These are phyloP conservation scores for Exophiala spinifera DNA, from an alignment of 2,329 filamentous ascomycete species.

Conservation along the genomic window DNA sequence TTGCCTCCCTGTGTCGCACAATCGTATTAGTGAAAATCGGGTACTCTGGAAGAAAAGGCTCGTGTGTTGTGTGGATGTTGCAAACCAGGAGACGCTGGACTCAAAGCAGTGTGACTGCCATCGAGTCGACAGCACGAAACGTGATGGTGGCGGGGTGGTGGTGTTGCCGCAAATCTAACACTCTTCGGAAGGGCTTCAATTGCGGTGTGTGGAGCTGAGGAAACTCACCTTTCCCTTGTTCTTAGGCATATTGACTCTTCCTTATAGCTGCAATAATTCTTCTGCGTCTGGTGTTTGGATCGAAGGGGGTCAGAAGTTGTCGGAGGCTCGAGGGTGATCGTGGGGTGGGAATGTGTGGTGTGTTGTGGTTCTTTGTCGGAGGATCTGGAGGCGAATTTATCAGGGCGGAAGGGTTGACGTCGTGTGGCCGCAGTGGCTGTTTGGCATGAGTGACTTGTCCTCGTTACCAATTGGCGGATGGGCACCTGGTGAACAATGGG, in stretches of 20 bases:
- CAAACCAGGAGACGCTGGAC: too few relatives aligned
- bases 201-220: slow-evolving; percentile 28
- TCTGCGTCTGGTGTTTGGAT: not conserved
- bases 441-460: not conserved
- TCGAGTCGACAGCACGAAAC: not conserved
- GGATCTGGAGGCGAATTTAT: slow-evolving; percentile 10
- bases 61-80: too few relatives aligned
- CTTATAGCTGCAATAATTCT: not conserved
- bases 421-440: not conserved
- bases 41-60: not conserved
- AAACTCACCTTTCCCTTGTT: slow-evolving; percentile 93
- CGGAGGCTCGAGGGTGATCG: not conserved
- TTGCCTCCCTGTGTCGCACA: slow-evolving; percentile 74
- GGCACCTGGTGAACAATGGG: not conserved
- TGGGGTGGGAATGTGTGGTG: slow-evolving; percentile 7
- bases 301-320: not conserved
- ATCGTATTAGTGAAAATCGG: too few relatives aligned
- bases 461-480: too few relatives aligned
- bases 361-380: not conserved
- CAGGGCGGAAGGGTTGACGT: slow-evolving; percentile 9
- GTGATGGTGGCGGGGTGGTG: slow-evolving; percentile 1
- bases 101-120: not conserved
- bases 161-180: too few relatives aligned
- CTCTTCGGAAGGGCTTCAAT: too few relatives aligned
- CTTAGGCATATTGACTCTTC: slow-evolving; percentile 75